Base-by-base conservation (phyloP, 2,329 filamentous ascomycete species). In the Thielaviopsis musarum region DNA sequence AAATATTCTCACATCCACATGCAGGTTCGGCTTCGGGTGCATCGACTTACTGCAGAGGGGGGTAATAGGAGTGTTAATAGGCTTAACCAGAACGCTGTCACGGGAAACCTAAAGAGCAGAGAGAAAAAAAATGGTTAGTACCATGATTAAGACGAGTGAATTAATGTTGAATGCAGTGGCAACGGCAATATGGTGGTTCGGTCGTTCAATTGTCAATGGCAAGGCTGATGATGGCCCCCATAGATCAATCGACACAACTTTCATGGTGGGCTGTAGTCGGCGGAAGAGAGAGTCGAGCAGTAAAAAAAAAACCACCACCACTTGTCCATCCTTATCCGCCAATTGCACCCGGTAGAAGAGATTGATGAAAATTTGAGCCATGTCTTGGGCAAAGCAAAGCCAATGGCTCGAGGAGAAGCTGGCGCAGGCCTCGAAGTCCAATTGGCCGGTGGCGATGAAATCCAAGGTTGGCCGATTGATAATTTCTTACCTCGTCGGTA, bases 11-110 rank as follows among this genome's bases (percentile, higher is more conserved):
- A 59, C 53, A 62, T 54, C 26, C 26, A 28, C 26, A 28, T 28
- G 26, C 26, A 7, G 26, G 26, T 28, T 28, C 26, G 26, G 26
- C 4, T 62, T 59, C 6, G 38, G 19, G 34, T 9, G 45, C 52
- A 51, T 48, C 67, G 38, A 87, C 91, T 85, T 85, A 96, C 91
- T 98, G 82, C 93, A 98, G 58, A 98, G 81, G 62, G 93, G 93
- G 65, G 93, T 98, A 70, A 98, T 98, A 59, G 93, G 93, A 53
- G 93, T 98, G 75, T 97, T 98, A 75, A 96, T 86, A 4, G 93
- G 93, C 75, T 97, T 97, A 67, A 98, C 93, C 52, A 98, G 87
- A 58, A 96, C 88, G 69, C 88, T 95, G 73, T 97, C 91, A 66
- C 91, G 89, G 73, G 94, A 87, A 66, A 97, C 79, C 93, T 98